Conservation (phyloP, 2,329 filamentous ascomycete genomes). For the Knoxdaviesia proteae region DNA sequence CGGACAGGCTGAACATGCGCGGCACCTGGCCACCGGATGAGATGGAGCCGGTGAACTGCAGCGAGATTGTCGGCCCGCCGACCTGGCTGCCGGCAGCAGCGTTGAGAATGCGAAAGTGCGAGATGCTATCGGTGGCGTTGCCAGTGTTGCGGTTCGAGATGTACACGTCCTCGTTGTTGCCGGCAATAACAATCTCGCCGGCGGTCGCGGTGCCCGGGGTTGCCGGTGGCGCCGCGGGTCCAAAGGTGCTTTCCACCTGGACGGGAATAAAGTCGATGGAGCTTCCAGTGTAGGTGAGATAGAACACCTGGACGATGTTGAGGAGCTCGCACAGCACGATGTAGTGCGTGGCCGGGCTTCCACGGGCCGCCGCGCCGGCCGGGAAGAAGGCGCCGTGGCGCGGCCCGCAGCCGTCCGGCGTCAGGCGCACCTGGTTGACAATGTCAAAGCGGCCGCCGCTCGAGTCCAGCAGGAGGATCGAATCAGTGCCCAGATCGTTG, state of each 20-base stretch:
- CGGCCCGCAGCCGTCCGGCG: constrained; percentile 21
- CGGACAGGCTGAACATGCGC: constrained; percentile 22
- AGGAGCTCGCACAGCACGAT: constrained; percentile 23
- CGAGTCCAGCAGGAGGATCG: constrained; percentile 23
- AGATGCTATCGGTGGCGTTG: constrained; percentile 22
- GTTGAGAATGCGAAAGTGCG: constrained; percentile 19
- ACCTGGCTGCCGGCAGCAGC: constrained; percentile 5
- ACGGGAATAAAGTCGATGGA: constrained; percentile 14
- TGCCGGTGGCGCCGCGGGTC: constrained; percentile 12
- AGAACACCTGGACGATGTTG: constrained; percentile 22
- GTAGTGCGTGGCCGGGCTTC: constrained; percentile 19
- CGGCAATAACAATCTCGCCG: constrained; percentile 21
- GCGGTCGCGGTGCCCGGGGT: constrained; percentile 18
- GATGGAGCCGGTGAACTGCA: constrained; percentile 14
- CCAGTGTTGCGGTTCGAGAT: constrained; percentile 28
- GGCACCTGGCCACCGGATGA: constrained; percentile 17
- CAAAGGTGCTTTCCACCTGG: constrained; percentile 21
- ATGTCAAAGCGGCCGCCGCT: constrained; percentile 18
- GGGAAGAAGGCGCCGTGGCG: constrained; percentile 22
- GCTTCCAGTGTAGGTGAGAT: constrained; percentile 16
- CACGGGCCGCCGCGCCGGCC: constrained; percentile 7
- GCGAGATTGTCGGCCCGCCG: constrained; percentile 6
- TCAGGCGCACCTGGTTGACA: constrained; percentile 13
- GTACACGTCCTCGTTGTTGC: constrained; percentile 23
- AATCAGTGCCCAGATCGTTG: constrained; percentile 27